Conservation (phyloP, 1,139 yeast genomes). For the Geotrichum phurueaensis region DNA sequence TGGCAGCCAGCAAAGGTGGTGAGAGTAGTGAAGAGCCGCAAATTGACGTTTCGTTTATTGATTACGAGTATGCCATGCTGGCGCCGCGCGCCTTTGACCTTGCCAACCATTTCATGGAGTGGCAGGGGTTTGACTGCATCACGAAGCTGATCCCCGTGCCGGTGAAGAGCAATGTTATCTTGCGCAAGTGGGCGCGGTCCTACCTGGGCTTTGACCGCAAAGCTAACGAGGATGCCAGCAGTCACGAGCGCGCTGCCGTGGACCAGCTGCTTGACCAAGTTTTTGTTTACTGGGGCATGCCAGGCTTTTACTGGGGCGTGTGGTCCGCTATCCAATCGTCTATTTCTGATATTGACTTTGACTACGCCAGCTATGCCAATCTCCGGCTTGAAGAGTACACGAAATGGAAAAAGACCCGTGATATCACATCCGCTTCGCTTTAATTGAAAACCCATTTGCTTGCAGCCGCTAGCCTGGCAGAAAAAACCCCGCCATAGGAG, state of each 20-base stretch:
- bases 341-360: constrained; percentile 67
- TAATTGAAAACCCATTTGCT: no score
- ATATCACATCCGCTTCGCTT: neutral
- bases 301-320: constrained; percentile 81
- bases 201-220: constrained; percentile 29
- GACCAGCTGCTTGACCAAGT: constrained; percentile 51
- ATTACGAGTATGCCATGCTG: constrained; percentile 74
- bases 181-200: constrained; percentile 45
- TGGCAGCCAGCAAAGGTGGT: neutral
- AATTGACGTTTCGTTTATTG: constrained; percentile 53
- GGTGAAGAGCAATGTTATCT: constrained; percentile 38
- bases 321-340: constrained; percentile 77
- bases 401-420: constrained; percentile 47
- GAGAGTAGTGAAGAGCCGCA: constrained; percentile 16
- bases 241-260: constrained; percentile 22
- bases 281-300: constrained; percentile 61
- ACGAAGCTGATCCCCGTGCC: constrained; percentile 56
- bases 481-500: no score
- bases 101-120: constrained; percentile 80
- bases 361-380: constrained; percentile 57
- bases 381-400: constrained; percentile 62
- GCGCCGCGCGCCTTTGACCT: constrained; percentile 79
- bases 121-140: constrained; percentile 80
- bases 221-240: neutral
- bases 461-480: no score